Evolutionary conservation across 1,139 yeast genomes (phyloP).

Genomic region (Debaryomyces udenii): DNA sequence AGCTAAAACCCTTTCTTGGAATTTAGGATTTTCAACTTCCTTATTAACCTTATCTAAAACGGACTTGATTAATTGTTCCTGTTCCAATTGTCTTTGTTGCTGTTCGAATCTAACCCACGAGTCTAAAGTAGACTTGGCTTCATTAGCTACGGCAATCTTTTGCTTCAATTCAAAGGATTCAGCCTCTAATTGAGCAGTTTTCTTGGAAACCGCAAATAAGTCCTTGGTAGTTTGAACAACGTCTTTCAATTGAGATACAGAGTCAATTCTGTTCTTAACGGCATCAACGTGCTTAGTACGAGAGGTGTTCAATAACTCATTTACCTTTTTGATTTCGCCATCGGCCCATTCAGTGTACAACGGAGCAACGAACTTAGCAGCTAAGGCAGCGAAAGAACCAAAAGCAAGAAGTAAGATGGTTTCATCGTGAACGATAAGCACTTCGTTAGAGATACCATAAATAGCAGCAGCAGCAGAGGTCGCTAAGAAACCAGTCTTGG

Average conservation of each 20-base stretch:
- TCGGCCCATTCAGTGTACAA: slow-evolving; percentile 94
- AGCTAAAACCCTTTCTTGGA: slow-evolving; percentile 89
- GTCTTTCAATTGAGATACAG: slow-evolving; percentile 86
- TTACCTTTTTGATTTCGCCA: slow-evolving; percentile 83
- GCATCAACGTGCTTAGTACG: slow-evolving; percentile 90
- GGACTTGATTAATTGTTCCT: slow-evolving; percentile 83
- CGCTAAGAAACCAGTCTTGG: slow-evolving; percentile 95
- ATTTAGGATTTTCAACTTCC: slow-evolving; percentile 83
- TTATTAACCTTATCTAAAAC: slow-evolving; percentile 88
- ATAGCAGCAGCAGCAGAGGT: slow-evolving; percentile 93
- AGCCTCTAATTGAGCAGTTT: slow-evolving; percentile 95
- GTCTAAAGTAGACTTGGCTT: slow-evolving; percentile 94
- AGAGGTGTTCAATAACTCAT: slow-evolving; percentile 80
- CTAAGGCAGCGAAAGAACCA: slow-evolving; percentile 70
- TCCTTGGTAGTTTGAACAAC: slow-evolving; percentile 91
- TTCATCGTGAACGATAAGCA: slow-evolving; percentile 93
- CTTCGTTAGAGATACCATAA: slow-evolving; percentile 91
- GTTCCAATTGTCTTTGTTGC: slow-evolving; percentile 95
- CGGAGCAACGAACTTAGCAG: slow-evolving; percentile 91
- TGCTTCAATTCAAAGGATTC: slow-evolving; percentile 92
- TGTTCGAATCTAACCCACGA: slow-evolving; percentile 99
- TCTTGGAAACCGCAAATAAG: slow-evolving; percentile 91
- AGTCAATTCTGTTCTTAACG: slow-evolving; percentile 87
- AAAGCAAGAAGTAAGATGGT: slow-evolving; percentile 83
- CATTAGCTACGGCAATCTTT: slow-evolving; percentile 79